phyloP scores from a whole-genome alignment of 352 stramenopile species.

The Pythium sp. region DNA sequence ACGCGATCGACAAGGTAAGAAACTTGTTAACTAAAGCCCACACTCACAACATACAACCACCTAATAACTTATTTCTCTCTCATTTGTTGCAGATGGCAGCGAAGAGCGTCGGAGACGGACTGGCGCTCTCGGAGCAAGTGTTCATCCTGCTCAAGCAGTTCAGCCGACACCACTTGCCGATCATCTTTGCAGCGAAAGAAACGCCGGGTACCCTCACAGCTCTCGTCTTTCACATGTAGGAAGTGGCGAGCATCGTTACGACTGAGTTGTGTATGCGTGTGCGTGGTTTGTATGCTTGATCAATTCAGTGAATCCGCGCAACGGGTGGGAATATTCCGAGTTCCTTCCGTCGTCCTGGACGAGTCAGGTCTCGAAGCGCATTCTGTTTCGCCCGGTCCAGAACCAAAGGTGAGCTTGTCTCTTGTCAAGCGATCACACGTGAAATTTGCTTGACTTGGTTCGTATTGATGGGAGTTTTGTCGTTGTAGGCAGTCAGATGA shows the following conservation, averaged over 20 bases:
- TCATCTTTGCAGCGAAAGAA: constrained; percentile 56
- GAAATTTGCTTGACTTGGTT: no score
- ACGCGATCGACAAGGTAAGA: constrained; percentile 61
- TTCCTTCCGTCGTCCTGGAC: constrained; percentile 65
- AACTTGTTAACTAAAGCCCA: not conserved
- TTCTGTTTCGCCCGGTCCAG: constrained; percentile 33
- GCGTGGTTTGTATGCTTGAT: no score
- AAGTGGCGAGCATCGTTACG: not conserved
- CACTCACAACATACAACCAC: not conserved
- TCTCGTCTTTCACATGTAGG: no score
- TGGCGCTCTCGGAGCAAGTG: constrained; percentile 59
- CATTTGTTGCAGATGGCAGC: constrained; percentile 38
- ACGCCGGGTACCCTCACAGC: constrained; percentile 22
- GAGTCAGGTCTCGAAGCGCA: constrained; percentile 61
- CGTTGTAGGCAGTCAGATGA: constrained; percentile 9
- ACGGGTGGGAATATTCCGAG: constrained; percentile 46
- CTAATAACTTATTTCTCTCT: not conserved
- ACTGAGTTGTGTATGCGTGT: not conserved
- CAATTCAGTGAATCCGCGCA: constrained; percentile 11
- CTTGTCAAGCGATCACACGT: no score
- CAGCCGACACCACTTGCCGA: constrained; percentile 64
- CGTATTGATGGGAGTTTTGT: not conserved
- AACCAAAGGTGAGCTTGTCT: not conserved
- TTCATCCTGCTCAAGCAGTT: constrained; percentile 71
- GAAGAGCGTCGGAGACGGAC: constrained; percentile 44